Conservation (phyloP, 2,329 filamentous ascomycete species). For the Cladosporium sp. region DNA sequence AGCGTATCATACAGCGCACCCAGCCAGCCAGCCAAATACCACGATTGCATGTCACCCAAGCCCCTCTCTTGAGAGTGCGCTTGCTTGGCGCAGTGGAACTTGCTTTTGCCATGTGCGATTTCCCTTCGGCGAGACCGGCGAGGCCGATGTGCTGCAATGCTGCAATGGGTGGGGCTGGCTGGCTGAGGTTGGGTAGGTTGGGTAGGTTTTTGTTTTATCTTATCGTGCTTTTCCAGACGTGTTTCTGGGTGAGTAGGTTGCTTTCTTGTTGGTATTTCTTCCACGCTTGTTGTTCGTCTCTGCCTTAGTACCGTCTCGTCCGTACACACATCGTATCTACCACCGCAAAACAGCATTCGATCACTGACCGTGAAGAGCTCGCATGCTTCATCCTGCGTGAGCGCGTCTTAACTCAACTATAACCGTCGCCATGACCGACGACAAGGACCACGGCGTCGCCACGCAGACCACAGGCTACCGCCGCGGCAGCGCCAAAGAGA, state of each 20-base stretch:
- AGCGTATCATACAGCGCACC: too few relatives aligned
- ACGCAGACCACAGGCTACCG: slow-evolving; percentile 14
- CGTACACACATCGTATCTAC: background rate
- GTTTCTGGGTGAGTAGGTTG: background rate
- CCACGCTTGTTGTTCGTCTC: background rate
- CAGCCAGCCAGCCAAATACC: background rate
- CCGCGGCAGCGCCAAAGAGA: slow-evolving; percentile 10
- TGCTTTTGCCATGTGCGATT: too few relatives aligned
- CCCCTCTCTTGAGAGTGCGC: background rate
- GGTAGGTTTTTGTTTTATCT: background rate
- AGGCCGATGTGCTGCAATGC: background rate
- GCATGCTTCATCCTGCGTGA: background rate
- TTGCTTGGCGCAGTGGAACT: background rate
- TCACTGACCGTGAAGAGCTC: background rate
- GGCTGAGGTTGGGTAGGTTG: background rate
- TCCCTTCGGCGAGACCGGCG: too few relatives aligned
- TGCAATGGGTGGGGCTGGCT: too few relatives aligned
- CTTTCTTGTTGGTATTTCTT: too few relatives aligned
- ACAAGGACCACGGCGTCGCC: slow-evolving; percentile 13
- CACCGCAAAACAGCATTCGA: background rate
- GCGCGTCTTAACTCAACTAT: background rate
- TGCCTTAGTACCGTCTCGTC: background rate
- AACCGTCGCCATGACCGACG: slow-evolving; percentile 3
- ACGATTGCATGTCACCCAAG: background rate
- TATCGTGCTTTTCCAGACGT: background rate